Base-by-base conservation (phyloP, 345 rosid genomes). In the Litchi chinensis region DNA sequence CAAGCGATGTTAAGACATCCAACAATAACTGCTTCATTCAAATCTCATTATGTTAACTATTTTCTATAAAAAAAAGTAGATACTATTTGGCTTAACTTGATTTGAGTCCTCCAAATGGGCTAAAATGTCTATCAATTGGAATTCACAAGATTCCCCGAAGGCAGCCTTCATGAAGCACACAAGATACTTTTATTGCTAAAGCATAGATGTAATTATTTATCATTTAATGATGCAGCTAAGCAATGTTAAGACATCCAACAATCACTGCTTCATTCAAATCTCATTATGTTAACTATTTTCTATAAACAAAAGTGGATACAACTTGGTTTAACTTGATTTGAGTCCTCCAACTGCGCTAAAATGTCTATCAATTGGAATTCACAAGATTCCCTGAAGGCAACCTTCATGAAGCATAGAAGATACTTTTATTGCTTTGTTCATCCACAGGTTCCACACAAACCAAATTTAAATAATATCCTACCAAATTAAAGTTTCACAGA, bases 401-500 rank as follows among this genome's bases (percentile, higher is more conserved):
- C 37, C 12, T 7, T 40, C 44, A 24, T n/a, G 24, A 15, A 59
- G 24, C 21, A 59, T 59, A 5, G 63, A 57, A 4, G 24, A n/a
- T 8, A 8, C 24, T 59, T 59, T 59, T 59, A 32, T 59, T n/a
- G 6, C 50, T 46, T 2, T 10, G 67, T 26, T 64, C 71, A 39
- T 37, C 8, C 3, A 18, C 5, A 21, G 37, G 12, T 12, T 50
- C 19, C 37, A 24, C 10, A 62, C 18, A 18, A 68, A 70, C 43
- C 44, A 64, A 65, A 71, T 44, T 10, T 21, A 12, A 39, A 68
- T 6, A 26, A 54, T 44, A 69, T 16, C 5, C 28, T 40, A 32
- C 39, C 1, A 46, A 4, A 71, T 54, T 21, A 63, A 63, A 72
- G 63, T 41, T 65, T 62, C 10, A 79, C 44, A 74, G 70, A 80